Conservation (phyloP, 1,284 basidiomycete genomes). For the Anthracocystis walkeri region DNA sequence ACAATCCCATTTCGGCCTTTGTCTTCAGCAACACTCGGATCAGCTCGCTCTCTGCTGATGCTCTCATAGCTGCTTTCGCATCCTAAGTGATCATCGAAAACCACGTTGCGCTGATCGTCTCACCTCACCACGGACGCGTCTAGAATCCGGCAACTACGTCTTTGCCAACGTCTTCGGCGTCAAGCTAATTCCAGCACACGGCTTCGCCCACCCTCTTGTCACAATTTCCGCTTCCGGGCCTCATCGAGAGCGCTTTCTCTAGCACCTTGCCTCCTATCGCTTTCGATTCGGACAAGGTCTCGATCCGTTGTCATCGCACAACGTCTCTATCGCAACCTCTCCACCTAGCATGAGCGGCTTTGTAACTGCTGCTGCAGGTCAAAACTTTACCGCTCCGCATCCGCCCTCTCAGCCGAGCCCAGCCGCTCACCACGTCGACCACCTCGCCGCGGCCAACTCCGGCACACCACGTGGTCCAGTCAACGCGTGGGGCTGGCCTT, state of each 20-base stretch:
- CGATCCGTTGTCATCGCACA: conserved; percentile 14
- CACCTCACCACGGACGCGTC: too few species aligned
- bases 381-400: conserved; percentile 35
- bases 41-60: conserved; percentile 7
- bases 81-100: not conserved
- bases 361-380: conserved; percentile 45
- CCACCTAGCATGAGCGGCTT: conserved; percentile 52
- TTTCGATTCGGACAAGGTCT: conserved; percentile 7
- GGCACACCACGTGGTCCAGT: conserved; percentile 36
- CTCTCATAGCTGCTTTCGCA: not conserved
- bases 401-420: conserved; percentile 28
- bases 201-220: not conserved
- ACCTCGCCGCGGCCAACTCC: conserved; percentile 18
- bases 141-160: not conserved
- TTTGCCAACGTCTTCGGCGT: not conserved
- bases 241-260: not conserved
- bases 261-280: conserved; percentile 12
- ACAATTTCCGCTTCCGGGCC: not conserved
- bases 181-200: not conserved
- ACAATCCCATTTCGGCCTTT: not conserved
- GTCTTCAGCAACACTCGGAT: not conserved
- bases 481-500: conserved; percentile 59
- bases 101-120: too few species aligned
- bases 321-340: conserved; percentile 2
- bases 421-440: conserved; percentile 25